Percentiles rank a stretch among this genome's conserved stretches.
phyloP scores from a whole-genome alignment of 1,284 basidiomycete genomes.

The Trametes versicolor region DNA sequence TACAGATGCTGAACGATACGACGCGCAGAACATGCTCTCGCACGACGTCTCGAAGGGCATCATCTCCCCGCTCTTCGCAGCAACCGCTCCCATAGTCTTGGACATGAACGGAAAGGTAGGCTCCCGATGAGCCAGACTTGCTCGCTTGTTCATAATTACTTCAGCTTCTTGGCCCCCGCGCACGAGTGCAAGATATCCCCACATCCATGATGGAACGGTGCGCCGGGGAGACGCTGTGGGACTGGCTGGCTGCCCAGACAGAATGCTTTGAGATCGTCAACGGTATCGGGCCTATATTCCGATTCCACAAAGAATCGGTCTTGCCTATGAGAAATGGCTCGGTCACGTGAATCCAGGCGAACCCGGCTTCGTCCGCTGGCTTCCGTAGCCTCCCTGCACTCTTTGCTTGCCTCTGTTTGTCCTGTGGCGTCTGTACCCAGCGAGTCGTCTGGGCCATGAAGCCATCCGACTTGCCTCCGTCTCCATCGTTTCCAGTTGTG shows the following conservation, averaged over 20 bases:
- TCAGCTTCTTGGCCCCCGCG: slow-evolving; percentile 48
- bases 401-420: no score
- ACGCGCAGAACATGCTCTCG: slow-evolving; percentile 22
- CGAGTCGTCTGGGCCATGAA: no score
- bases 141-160: not conserved
- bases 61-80: slow-evolving; percentile 43
- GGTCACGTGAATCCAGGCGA: no score
- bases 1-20: not conserved
- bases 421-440: no score
- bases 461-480: no score
- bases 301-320: no score
- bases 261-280: slow-evolving; percentile 23
- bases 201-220: slow-evolving; percentile 5
- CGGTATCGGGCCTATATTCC: not conserved
- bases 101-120: slow-evolving; percentile 41
- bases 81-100: slow-evolving; percentile 39
- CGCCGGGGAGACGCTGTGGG: slow-evolving; percentile 27
- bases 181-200: slow-evolving; percentile 39
- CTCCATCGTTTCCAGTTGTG: no score
- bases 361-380: no score
- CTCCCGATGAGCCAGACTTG: not conserved
- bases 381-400: no score
- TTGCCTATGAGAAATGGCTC: no score
- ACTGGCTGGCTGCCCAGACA: slow-evolving; percentile 30
- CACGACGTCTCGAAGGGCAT: slow-evolving; percentile 29